A percentile compares a stretch with the other conserved stretches of the same genome.
Evolutionary conservation across 306 rosid species (phyloP).

Genomic region (Oxytropis ochrocephala): DNA sequence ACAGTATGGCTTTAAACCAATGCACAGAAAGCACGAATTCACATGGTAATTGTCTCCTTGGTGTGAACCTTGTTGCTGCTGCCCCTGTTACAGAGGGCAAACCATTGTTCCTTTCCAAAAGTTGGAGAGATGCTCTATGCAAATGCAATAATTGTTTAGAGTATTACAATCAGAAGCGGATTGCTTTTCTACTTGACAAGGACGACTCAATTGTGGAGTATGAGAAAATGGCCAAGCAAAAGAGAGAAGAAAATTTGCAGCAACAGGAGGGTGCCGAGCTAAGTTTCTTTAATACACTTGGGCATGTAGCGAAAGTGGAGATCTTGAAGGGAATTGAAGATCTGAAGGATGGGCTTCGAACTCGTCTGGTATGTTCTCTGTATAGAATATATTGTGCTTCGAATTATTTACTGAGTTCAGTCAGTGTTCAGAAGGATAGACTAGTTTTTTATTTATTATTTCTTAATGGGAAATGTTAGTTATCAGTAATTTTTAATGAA

Average conservation of each 20-base stretch:
- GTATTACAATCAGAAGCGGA: conserved; percentile 50
- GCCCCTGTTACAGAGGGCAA: conserved; percentile 40
- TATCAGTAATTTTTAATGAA: no score
- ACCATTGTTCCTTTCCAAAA: conserved; percentile 81
- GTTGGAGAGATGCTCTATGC: conserved; percentile 81
- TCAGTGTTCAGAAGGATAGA: not conserved
- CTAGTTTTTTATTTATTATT: no score
- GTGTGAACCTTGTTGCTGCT: conserved; percentile 38
- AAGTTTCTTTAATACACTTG: conserved; percentile 62
- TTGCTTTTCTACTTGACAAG: conserved; percentile 65
- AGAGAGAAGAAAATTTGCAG: conserved; percentile 80
- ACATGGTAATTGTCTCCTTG: conserved; percentile 50
- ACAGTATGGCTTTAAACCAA: conserved; percentile 15
- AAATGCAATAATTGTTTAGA: conserved; percentile 59
- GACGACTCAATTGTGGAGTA: conserved; percentile 88
- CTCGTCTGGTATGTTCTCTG: conserved; percentile 62
- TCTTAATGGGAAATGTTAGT: no score
- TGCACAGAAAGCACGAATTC: conserved; percentile 21
- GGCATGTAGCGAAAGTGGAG: conserved; percentile 92
- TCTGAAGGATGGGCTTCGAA: conserved; percentile 78
- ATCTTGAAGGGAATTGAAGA: conserved; percentile 89
- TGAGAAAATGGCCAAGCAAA: conserved; percentile 79
- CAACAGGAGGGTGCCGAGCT: conserved; percentile 72
- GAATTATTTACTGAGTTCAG: not conserved
- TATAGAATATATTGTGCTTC: not conserved